A percentile compares a stretch with the other conserved stretches of the same genome.
phyloP scores from a whole-genome alignment of 2,329 filamentous ascomycete genomes.

The Hysterium pulicare region DNA sequence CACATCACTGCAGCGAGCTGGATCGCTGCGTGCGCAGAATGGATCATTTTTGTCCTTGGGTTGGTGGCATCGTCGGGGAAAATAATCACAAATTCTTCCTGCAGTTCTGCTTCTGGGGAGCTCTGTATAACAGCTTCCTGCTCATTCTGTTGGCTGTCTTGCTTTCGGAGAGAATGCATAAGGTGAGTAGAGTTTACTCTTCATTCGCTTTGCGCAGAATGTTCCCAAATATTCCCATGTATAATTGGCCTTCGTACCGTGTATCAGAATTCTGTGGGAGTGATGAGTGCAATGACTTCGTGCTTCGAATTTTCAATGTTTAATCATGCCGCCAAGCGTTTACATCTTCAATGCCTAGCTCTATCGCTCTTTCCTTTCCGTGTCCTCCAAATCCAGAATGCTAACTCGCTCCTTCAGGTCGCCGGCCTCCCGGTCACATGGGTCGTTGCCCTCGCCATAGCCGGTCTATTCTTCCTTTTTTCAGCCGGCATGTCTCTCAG shows the following conservation, averaged over 20 bases:
- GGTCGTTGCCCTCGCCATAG: conserved; percentile 64
- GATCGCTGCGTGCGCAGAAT: conserved; percentile 81
- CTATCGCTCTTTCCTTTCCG: no score
- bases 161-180: conserved; percentile 52
- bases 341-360: no score
- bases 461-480: conserved; percentile 77
- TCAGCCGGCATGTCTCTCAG: conserved; percentile 71
- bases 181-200: conserved; percentile 34
- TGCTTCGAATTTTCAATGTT: no score
- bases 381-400: no score
- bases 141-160: conserved; percentile 64
- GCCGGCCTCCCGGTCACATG: conserved; percentile 48
- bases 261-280: no score
- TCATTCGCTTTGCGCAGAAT: neutral
- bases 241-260: no score
- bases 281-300: no score
- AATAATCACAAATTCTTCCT: conserved; percentile 88
- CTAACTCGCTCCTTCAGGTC: conserved; percentile 12
- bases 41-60: conserved; percentile 95
- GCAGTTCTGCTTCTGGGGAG: conserved; percentile 76
- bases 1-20: conserved; percentile 82
- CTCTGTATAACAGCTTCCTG: conserved; percentile 62
- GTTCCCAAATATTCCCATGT: no score
- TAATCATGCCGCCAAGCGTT: no score
- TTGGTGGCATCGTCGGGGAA: conserved; percentile 88